Base-by-base conservation (phyloP, 2,329 filamentous ascomycete species). In the Tricladium varicosporioides region DNA sequence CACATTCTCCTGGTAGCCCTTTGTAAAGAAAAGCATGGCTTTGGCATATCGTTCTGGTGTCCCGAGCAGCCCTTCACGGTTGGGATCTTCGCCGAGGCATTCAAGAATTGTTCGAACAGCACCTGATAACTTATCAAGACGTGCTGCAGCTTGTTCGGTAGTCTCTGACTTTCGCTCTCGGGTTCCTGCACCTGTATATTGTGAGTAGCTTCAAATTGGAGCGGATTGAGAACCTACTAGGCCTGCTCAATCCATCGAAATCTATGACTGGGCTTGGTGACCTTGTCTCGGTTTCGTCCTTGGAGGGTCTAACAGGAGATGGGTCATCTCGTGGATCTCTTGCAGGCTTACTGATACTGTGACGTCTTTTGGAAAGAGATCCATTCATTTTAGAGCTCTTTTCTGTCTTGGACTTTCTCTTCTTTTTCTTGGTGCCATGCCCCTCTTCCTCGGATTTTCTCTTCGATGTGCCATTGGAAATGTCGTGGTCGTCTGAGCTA, bases 1-100 rank as follows among this genome's bases (percentile, higher is more conserved):
- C 54, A 97, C 84, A 69, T 97, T 97, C 77, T 96, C 87, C 76
- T 97, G 92, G 72, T 99, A 99, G 45, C 94, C 94, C 73, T 95
- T 92, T 5, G 94, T 99, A 74, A 99, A 92, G 78, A 89, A 95
- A 61, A 97, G 84, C 83, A 99, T 86, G 13, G 94, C 94, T 74
- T 96, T 94, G 48, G 94, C 93, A 72, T 97, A 99, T 60, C 94
- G 83, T 68, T 89, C 85, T 0, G 94, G 94, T 0, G 86, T 88
- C 43, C 78, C 84, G 14, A 87, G 75, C 43, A 89, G 74, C 44
- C 86, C 85, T 61, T 86, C 82, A 32, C 86, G 79, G 63, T 85
- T 78, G 0, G 85, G 83, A 63, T 89, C 84, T 72, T 88, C 86
- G 64, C 86, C 86, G 5, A 88, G 75, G 64, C 85, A 88, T 70